Evolutionary conservation across 2,329 filamentous ascomycete species (phyloP).

Genomic region (Pezicula neosporulosa): DNA sequence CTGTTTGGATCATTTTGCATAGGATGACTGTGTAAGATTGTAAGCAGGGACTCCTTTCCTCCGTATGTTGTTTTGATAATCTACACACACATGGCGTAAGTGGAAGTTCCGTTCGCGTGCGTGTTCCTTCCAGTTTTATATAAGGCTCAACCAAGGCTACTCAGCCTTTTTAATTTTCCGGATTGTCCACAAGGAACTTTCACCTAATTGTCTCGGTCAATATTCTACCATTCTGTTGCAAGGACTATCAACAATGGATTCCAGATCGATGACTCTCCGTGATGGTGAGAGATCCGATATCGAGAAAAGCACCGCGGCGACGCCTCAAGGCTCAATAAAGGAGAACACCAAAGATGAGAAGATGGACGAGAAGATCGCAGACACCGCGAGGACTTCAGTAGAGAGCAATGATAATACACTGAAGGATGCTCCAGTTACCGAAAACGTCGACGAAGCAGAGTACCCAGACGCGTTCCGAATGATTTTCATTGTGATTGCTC

Average conservation of each 20-base stretch:
- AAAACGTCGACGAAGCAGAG: slow-evolving; percentile 11
- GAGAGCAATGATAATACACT: slow-evolving; percentile 15
- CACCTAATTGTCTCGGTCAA: neutral
- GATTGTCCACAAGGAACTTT: neutral
- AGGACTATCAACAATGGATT: slow-evolving; percentile 10
- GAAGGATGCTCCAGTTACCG: slow-evolving; percentile 1
- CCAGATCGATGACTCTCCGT: slow-evolving; percentile 15
- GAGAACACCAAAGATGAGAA: slow-evolving; percentile 3
- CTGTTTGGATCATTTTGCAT: too few relatives aligned
- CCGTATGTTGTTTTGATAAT: too few relatives aligned
- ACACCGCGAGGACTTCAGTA: slow-evolving; percentile 6
- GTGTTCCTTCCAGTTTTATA: neutral
- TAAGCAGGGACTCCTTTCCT: too few relatives aligned
- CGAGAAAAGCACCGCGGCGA: slow-evolving; percentile 12
- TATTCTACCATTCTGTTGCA: neutral
- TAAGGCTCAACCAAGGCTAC: neutral
- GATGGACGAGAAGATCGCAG: slow-evolving; percentile 1
- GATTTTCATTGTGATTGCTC: slow-evolving; percentile 41
- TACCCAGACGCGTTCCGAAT: slow-evolving; percentile 25
- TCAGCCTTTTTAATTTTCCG: too few relatives aligned
- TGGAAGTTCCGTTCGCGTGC: too few relatives aligned
- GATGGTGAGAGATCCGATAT: slow-evolving; percentile 13
- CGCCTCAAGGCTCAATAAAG: slow-evolving; percentile 11
- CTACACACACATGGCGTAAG: too few relatives aligned
- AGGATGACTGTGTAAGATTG: too few relatives aligned